These are phyloP conservation scores for Xylaria palmicola DNA, from an alignment of 495 filamentous ascomycete genomes.

Conservation along the genomic window DNA sequence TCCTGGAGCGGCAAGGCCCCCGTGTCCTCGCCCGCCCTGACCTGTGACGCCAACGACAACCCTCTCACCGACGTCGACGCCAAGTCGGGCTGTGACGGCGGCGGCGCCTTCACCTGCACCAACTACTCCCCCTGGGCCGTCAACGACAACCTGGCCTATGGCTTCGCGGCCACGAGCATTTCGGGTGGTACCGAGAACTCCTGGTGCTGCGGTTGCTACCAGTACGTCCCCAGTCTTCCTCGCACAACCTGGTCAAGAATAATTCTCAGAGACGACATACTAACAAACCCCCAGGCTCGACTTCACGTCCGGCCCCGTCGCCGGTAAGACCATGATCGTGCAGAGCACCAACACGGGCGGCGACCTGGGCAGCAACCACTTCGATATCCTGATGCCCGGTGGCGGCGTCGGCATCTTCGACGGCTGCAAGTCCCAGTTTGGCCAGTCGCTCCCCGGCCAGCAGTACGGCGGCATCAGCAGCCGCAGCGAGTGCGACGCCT, in stretches of 20 bases:
- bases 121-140: conserved; percentile 56
- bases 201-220: conserved; percentile 60
- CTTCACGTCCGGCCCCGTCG: conserved; percentile 40
- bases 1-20: conserved; percentile 55
- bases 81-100: conserved; percentile 41
- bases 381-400: conserved; percentile 58
- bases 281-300: conserved; percentile 27
- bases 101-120: conserved; percentile 52
- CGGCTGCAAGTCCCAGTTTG: conserved; percentile 53
- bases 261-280: conserved; percentile 5
- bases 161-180: conserved; percentile 54
- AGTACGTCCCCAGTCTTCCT: conserved; percentile 42
- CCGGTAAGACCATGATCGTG: conserved; percentile 59
- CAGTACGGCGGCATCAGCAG: conserved; percentile 56
- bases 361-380: conserved; percentile 56
- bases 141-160: conserved; percentile 51
- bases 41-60: conserved; percentile 53
- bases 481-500: conserved; percentile 43
- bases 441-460: conserved; percentile 49
- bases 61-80: conserved; percentile 29
- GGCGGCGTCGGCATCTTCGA: conserved; percentile 59
- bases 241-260: too few relatives aligned
- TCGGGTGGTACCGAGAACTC: conserved; percentile 41
- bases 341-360: conserved; percentile 64
- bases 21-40: conserved; percentile 47